Evolutionary conservation across 164 flowering plant genomes (phyloP).

Genomic region (Warburgia ugandensis): DNA sequence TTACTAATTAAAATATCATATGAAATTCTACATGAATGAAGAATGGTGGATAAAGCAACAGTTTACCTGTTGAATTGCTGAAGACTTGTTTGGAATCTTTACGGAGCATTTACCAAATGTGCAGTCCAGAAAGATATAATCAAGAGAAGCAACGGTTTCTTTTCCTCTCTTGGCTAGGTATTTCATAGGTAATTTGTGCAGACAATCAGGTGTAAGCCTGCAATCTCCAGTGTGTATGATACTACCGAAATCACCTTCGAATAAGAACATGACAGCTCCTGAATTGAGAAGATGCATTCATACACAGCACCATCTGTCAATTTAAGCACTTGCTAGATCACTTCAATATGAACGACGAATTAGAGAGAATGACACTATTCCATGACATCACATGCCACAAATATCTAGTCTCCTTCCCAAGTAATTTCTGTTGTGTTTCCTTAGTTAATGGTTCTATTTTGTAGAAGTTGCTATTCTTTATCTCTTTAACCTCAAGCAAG

Average conservation of each 20-base stretch:
- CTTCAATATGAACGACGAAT: background rate
- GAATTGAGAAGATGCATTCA: conserved; percentile 18
- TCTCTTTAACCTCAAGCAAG: too few species aligned
- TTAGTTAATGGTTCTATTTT: too few species aligned
- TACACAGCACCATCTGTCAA: conserved; percentile 1
- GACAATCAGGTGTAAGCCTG: conserved; percentile 67
- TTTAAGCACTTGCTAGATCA: background rate
- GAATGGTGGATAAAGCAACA: background rate
- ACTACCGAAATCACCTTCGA: conserved; percentile 77
- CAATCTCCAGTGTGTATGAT: conserved; percentile 91
- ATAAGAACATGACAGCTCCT: conserved; percentile 94
- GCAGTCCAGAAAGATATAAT: conserved; percentile 75
- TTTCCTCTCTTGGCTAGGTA: conserved; percentile 49
- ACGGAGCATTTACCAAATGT: conserved; percentile 56
- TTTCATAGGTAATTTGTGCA: conserved; percentile 55
- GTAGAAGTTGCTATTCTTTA: too few species aligned
- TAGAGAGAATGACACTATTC: too few species aligned
- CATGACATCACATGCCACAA: background rate
- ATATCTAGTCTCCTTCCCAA: background rate
- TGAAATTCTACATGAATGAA: too few species aligned
- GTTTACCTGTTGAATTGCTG: conserved; percentile 64
- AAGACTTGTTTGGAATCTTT: conserved; percentile 56
- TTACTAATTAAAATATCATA: too few species aligned
- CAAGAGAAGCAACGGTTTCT: conserved; percentile 45
- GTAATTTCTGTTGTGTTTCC: background rate